Evolutionary conservation across 1,284 basidiomycete genomes (phyloP).

Genomic region (Coniferiporia weirii): DNA sequence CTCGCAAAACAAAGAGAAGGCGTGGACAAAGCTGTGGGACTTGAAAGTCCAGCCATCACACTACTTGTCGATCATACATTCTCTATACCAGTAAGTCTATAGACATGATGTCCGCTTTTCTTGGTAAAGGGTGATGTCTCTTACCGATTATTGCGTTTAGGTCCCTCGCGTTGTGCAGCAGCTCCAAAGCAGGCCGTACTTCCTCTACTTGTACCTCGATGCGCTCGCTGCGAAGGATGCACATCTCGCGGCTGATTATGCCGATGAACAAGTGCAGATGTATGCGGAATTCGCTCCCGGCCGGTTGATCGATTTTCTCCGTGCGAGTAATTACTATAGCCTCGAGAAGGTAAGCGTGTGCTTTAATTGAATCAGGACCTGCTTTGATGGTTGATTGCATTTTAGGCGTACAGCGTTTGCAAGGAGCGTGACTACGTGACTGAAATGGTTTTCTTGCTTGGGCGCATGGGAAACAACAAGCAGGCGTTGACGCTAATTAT

Average conservation of each 20-base stretch:
- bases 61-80: slow-evolving; percentile 93
- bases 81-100: slow-evolving; percentile 79
- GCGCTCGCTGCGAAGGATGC: slow-evolving; percentile 87
- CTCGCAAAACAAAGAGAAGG: slow-evolving; percentile 57
- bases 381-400: not conserved
- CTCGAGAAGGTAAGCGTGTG: slow-evolving; percentile 66
- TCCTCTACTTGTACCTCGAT: slow-evolving; percentile 92
- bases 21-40: slow-evolving; percentile 33
- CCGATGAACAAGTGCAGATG: slow-evolving; percentile 85
- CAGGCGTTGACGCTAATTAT: slow-evolving; percentile 93
- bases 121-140: not conserved
- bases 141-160: slow-evolving; percentile 35
- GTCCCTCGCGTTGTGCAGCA: slow-evolving; percentile 86
- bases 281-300: slow-evolving; percentile 85
- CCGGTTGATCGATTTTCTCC: slow-evolving; percentile 85
- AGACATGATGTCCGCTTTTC: not conserved
- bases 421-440: slow-evolving; percentile 82
- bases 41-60: slow-evolving; percentile 68
- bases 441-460: slow-evolving; percentile 97
- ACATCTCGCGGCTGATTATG: slow-evolving; percentile 74
- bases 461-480: slow-evolving; percentile 97
- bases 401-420: slow-evolving; percentile 84
- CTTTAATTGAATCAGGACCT: not conserved
- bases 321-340: slow-evolving; percentile 89
- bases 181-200: slow-evolving; percentile 71